Conservation (phyloP, 1,284 basidiomycete genomes). For the Somion occarium region DNA sequence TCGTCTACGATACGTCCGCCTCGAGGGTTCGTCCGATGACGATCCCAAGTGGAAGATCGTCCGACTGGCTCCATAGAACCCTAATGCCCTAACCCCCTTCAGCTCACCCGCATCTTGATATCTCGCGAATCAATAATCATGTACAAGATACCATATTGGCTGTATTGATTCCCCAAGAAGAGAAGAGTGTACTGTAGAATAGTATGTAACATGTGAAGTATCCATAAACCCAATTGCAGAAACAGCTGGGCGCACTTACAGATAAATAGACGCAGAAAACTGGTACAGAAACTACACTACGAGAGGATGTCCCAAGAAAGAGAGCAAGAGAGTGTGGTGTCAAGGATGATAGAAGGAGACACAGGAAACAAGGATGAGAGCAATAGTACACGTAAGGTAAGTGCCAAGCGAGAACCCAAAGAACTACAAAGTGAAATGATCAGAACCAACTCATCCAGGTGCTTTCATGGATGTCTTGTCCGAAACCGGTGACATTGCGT, state of each 20-base stretch:
- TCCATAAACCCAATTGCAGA: background rate
- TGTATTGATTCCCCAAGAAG: too few species aligned
- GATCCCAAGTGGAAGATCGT: slow-evolving; percentile 67
- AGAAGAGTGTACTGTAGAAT: too few species aligned
- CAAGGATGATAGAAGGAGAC: background rate
- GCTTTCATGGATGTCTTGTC: slow-evolving; percentile 24
- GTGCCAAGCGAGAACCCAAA: background rate
- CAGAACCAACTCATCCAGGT: slow-evolving; percentile 30
- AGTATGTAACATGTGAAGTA: too few species aligned
- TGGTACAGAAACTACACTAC: background rate
- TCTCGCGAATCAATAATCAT: too few species aligned
- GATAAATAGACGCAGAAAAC: background rate
- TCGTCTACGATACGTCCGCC: slow-evolving; percentile 74
- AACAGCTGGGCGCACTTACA: too few species aligned
- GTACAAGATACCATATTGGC: too few species aligned
- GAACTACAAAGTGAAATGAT: background rate
- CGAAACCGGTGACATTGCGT: slow-evolving; percentile 6
- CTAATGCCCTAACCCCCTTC: too few species aligned
- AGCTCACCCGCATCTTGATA: too few species aligned
- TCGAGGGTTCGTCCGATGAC: slow-evolving; percentile 45
- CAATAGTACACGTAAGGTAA: too few species aligned
- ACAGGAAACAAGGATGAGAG: background rate
- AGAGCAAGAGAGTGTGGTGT: background rate
- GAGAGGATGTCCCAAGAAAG: background rate
- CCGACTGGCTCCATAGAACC: slow-evolving; percentile 73